phyloP scores from a whole-genome alignment of 768 basidiomycete genomes.

The Daedaleopsis sinensis region DNA sequence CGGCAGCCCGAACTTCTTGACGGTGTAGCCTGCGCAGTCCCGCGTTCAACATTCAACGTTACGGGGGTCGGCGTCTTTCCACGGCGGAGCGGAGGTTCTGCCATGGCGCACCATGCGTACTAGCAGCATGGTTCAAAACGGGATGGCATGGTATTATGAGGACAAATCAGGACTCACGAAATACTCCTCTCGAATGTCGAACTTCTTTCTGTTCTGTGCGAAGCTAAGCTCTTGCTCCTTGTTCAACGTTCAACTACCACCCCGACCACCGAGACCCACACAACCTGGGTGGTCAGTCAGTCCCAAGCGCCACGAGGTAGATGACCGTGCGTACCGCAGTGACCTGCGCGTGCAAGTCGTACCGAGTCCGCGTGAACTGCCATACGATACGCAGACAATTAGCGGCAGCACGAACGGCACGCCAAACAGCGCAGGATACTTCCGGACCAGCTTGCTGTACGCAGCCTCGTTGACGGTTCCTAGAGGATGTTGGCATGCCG shows the following conservation, averaged over 20 bases:
- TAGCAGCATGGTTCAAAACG: too few species aligned
- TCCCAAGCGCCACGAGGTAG: too few species aligned
- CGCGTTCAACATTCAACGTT: too few species aligned
- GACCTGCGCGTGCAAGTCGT: too few species aligned
- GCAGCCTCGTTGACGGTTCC: slow-evolving; percentile 43
- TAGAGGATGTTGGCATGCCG: too few species aligned
- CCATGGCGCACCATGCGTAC: background rate
- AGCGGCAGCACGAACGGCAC: slow-evolving; percentile 84
- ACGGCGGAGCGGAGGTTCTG: slow-evolving; percentile 67
- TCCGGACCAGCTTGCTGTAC: slow-evolving; percentile 49
- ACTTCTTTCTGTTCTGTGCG: too few species aligned
- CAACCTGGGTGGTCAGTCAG: too few species aligned
- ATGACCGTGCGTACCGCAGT: slow-evolving; percentile 50
- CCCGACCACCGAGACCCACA: background rate
- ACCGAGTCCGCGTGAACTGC: slow-evolving; percentile 82
- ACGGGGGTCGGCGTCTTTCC: too few species aligned
- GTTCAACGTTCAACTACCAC: slow-evolving; percentile 61
- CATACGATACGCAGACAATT: slow-evolving; percentile 87
- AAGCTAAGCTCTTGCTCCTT: slow-evolving; percentile 80
- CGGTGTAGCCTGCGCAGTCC: slow-evolving; percentile 85
- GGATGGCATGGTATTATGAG: too few species aligned
- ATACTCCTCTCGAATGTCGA: too few species aligned
- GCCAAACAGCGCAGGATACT: slow-evolving; percentile 77
- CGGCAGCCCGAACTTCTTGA: slow-evolving; percentile 79
- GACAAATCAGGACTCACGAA: too few species aligned